Evolutionary conservation across 257 asterid genomes (phyloP).

Genomic region (Eucommia ulmoides): DNA sequence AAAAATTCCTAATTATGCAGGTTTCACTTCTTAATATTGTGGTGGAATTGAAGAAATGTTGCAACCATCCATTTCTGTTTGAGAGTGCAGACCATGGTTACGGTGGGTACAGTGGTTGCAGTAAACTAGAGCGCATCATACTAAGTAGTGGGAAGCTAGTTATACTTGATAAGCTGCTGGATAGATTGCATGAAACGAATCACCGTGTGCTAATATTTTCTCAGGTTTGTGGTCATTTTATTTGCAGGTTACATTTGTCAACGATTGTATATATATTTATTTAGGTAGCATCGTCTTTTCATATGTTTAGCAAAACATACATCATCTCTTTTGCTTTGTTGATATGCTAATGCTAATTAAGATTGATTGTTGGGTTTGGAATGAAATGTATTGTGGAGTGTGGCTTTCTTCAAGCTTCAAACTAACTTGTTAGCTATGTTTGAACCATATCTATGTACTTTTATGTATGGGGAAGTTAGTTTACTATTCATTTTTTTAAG

Average conservation of each 20-base stretch:
- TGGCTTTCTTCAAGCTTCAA: too few relatives aligned
- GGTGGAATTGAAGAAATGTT: constrained; percentile 99
- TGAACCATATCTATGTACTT: too few relatives aligned
- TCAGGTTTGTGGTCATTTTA: constrained; percentile 47
- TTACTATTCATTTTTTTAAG: too few relatives aligned
- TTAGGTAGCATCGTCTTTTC: too few relatives aligned
- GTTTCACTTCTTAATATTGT: constrained; percentile 97
- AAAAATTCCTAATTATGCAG: constrained; percentile 40
- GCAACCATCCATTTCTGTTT: constrained; percentile 97
- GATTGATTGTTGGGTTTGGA: too few relatives aligned
- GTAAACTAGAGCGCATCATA: constrained; percentile 77
- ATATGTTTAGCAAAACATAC: too few relatives aligned
- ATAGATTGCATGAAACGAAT: constrained; percentile 77
- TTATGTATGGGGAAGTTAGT: too few relatives aligned
- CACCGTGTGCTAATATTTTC: constrained; percentile 98
- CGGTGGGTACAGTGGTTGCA: constrained; percentile 94
- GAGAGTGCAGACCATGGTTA: constrained; percentile 99
- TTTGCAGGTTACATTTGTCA: neutral
- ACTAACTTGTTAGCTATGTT: too few relatives aligned
- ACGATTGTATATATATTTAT: too few relatives aligned
- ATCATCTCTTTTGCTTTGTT: too few relatives aligned
- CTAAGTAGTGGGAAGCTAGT: constrained; percentile 97
- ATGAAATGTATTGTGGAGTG: too few relatives aligned
- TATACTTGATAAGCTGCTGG: constrained; percentile 80
- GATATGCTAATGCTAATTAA: too few relatives aligned